These are phyloP conservation scores for Lathyrus oleraceus DNA, from an alignment of 306 rosid genomes.

Conservation along the genomic window DNA sequence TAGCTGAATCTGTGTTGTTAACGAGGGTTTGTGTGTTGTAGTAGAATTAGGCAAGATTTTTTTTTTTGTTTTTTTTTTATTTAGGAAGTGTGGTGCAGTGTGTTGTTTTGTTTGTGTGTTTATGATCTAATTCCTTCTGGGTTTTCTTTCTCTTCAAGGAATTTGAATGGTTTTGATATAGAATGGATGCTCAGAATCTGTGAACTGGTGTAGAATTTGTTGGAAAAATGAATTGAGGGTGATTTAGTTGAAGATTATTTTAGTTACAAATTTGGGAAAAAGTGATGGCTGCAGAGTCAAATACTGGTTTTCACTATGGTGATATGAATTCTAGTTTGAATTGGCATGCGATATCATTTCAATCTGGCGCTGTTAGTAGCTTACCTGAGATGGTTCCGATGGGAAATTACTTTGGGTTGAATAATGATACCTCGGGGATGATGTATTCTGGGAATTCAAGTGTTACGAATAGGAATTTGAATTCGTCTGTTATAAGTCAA, in stretches of 20 bases:
- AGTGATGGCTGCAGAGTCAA: conserved; percentile 70
- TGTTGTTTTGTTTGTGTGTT: conserved; percentile 9
- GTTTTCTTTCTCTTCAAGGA: conserved; percentile 24
- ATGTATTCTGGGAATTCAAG: conserved; percentile 61
- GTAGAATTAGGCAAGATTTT: conserved; percentile 25
- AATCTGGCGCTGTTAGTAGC: conserved; percentile 64
- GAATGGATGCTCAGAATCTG: conserved; percentile 10
- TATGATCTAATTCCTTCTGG: conserved; percentile 29
- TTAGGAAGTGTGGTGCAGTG: not conserved
- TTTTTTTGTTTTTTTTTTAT: not conserved
- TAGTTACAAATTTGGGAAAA: not conserved
- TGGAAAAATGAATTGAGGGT: conserved; percentile 25
- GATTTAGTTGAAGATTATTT: conserved; percentile 28
- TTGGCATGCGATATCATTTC: conserved; percentile 72
- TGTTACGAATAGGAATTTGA: conserved; percentile 41
- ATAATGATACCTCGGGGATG: conserved; percentile 48
- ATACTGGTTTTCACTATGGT: conserved; percentile 64
- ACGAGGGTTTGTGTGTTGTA: conserved; percentile 17
- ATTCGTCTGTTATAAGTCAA: conserved; percentile 50
- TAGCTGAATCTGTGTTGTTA: conserved; percentile 15
- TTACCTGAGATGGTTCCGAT: conserved; percentile 69
- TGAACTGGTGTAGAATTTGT: conserved; percentile 30
- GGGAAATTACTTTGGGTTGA: conserved; percentile 59
- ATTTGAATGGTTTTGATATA: conserved; percentile 30
- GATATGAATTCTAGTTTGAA: conserved; percentile 58